These are phyloP conservation scores for Scedosporium apiospermum DNA, from an alignment of 2,329 filamentous ascomycete genomes.

Conservation along the genomic window DNA sequence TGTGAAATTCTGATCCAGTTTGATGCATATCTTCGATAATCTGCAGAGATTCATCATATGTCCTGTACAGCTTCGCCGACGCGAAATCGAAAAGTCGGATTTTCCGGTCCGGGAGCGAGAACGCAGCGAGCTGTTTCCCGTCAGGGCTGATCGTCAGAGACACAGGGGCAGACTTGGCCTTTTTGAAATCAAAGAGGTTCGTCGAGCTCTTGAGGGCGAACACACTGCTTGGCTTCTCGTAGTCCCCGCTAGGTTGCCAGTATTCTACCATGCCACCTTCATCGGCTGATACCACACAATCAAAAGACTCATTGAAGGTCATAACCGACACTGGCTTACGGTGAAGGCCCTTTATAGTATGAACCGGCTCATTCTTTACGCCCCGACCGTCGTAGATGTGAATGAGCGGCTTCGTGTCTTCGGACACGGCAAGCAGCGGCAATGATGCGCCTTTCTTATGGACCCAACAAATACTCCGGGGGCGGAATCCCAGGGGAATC, in stretches of 20 bases:
- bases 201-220: conserved; percentile 92
- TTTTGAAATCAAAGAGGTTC: conserved; percentile 94
- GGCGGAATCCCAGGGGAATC: conserved; percentile 64
- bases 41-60: conserved; percentile 88
- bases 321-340: conserved; percentile 73
- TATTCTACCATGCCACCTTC: conserved; percentile 93
- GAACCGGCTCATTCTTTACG: conserved; percentile 64
- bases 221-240: conserved; percentile 85
- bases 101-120: conserved; percentile 89
- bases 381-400: conserved; percentile 84
- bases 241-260: conserved; percentile 72
- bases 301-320: conserved; percentile 77
- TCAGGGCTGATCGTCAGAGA: conserved; percentile 79
- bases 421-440: conserved; percentile 75
- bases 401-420: conserved; percentile 62
- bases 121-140: conserved; percentile 75
- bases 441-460: conserved; percentile 81
- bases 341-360: conserved; percentile 73
- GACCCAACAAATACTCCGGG: conserved; percentile 83
- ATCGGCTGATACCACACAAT: conserved; percentile 87
- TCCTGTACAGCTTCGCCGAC: conserved; percentile 77
- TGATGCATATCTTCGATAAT: conserved; percentile 93
- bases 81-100: conserved; percentile 90
- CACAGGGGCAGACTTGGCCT: conserved; percentile 75
- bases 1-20: conserved; percentile 71